Evolutionary conservation across 805 yeast genomes (phyloP), one percentile per base, ranked within the genome.

Genomic region (Wickerhamomyces canadensis): DNA sequence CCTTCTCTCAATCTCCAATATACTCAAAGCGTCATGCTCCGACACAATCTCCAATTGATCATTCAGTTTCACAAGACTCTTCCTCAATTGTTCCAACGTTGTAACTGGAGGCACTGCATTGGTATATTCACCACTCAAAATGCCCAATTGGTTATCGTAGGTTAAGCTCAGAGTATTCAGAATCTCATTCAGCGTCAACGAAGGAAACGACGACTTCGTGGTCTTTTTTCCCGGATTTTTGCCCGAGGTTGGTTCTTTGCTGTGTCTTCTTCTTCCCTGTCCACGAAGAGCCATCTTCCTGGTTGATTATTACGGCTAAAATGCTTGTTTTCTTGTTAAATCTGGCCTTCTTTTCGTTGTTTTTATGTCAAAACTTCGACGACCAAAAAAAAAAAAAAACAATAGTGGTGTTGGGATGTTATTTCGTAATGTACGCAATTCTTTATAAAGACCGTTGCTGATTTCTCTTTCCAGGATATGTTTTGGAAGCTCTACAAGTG

Each of bases 141-240:
- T 57, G 2, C 88, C 88, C 14, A 72, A 63, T 27, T 75, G 72
- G 5, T 72, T 62, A 48, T 80, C 84, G 51, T 75, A 81, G 1
- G 73, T 60, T 36, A 82, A 55, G 33, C 68, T 65, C 27, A 80
- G 57, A 44, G 74, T 76, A 32, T 62, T 61, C 37, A 81, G 60
- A 12, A 82, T 70, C 37, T 73, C 72, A 21, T 69, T 68, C 35
- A 82, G 42, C 4, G 69, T 60, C 19, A 55, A 47, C 1, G 72
- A 61, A 1, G 78, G 74, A 10, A 59, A 52, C 16, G 54, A 54
- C 6, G 55, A 49, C 37, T 43, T 49, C 4, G 53, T 52, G 37
- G 49, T 54, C 51, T 43, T 51, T 55, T 41, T 48, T 11, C 51
- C 55, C 15, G 48, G 54, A 37, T 37, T 47, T 48, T 51, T 53